Base-by-base conservation (phyloP, 352 stramenopile species). In the Achlya hypogyna region DNA sequence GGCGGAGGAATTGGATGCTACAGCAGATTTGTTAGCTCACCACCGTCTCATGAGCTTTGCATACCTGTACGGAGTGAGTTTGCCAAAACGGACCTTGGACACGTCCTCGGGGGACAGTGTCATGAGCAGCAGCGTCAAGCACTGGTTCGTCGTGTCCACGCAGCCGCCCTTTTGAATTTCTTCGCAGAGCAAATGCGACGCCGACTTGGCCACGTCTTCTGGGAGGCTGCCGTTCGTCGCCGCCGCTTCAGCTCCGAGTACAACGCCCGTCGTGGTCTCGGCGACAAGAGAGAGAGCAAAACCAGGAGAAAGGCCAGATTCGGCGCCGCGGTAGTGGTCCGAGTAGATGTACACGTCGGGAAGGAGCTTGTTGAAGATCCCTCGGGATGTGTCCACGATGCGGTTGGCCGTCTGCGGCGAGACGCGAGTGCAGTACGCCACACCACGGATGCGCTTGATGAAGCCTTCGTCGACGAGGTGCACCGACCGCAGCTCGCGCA, bases 301-400 rank as follows among this genome's bases (percentile, higher is more conserved):
- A 32, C 95, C 96, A 0, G 97, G 96, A 65, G 83, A 94, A 18
- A 92, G 81, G 5, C 86, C 86, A 9, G 86, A 95, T 69, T 95
- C 85, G 29, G 84, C 77, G 42, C 91, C 92, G 64, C 95, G 98
- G 77, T 98, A 98, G 69, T 98, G 96, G 78, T 99, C 97, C 34
- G 97, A 99, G 78, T 98, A 96, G 70, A 99, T 99, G 85, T 98
- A 99, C 49, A 99, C 97, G 74, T 99, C 98, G 0, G 97, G 96
- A 27, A 99, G 74, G 40, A 99, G 85, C 69, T 97, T 84, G 75
- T 99, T 99, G 69, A 99, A 97, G 4, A 99, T 74, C 1, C 92
- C 96, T n/a, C 91, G 82, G 69, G 82, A 95, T 1, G 92, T 92
- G 71, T 99, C 97, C 25, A 98, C 96, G 52, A 99, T 97, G 43